A percentile compares a stretch with the other conserved stretches of the same genome.
phyloP scores from a whole-genome alignment of 371 early-diverging fungal genomes.

The Mucor circinelloides region DNA sequence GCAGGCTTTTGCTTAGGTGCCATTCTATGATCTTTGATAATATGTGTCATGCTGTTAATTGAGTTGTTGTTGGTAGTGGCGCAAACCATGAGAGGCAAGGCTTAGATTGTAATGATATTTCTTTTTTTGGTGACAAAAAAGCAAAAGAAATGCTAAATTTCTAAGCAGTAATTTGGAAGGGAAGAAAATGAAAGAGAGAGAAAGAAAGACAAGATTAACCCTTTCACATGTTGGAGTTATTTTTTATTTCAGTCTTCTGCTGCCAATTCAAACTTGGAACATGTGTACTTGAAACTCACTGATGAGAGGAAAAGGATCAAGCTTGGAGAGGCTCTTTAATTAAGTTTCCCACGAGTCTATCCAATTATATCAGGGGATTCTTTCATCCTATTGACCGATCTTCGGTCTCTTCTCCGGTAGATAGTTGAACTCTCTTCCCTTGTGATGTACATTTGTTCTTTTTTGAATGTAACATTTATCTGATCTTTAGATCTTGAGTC shows the following conservation, averaged over 20 bases:
- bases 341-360: slow-evolving; percentile 32
- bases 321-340: slow-evolving; percentile 8
- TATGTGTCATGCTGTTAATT: slow-evolving; percentile 1
- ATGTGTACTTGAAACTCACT: slow-evolving; percentile 13
- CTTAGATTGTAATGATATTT: neutral
- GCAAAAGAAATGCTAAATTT: neutral
- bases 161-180: neutral
- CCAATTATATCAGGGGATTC: slow-evolving; percentile 19
- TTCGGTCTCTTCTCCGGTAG: slow-evolving; percentile 9
- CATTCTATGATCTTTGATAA: neutral
- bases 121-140: neutral
- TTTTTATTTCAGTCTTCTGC: neutral
- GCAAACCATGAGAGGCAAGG: slow-evolving; percentile 19
- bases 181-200: slow-evolving; percentile 2
- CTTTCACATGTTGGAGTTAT: slow-evolving; percentile 6
- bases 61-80: slow-evolving; percentile 13
- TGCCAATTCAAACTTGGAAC: neutral
- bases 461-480: neutral
- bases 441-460: neutral
- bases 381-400: slow-evolving; percentile 5
- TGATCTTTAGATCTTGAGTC: neutral
- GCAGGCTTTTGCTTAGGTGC: neutral
- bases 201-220: slow-evolving; percentile 9
- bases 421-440: neutral
- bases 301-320: slow-evolving; percentile 10